These are phyloP conservation scores for Kluyveromyces wickerhamii DNA, from an alignment of 805 yeast genomes.

Conservation along the genomic window DNA sequence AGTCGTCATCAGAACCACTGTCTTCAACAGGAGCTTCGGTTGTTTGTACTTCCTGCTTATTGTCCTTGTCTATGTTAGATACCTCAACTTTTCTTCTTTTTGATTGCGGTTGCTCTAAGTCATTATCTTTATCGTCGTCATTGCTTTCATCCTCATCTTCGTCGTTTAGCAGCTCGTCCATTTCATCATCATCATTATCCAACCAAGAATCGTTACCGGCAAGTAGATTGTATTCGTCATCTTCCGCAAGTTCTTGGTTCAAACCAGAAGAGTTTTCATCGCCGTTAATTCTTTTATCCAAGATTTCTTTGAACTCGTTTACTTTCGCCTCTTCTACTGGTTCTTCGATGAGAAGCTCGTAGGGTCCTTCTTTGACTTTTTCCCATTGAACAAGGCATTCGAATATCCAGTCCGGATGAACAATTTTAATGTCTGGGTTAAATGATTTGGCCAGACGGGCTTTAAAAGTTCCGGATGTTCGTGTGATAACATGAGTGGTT, in stretches of 20 bases:
- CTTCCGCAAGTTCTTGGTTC: conserved; percentile 12
- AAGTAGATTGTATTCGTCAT: conserved; percentile 17
- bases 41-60: not conserved
- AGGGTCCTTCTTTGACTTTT: conserved; percentile 55
- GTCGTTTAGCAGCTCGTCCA: conserved; percentile 25
- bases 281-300: conserved; percentile 23
- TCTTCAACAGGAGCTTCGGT: conserved; percentile 6
- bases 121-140: conserved; percentile 7
- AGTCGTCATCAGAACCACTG: conserved; percentile 10
- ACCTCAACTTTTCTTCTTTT: conserved; percentile 1
- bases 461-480: conserved; percentile 72
- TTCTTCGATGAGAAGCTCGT: conserved; percentile 43
- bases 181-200: conserved; percentile 27
- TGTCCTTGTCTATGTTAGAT: too few relatives aligned
- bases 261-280: conserved; percentile 11
- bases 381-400: conserved; percentile 77
- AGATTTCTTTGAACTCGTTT: conserved; percentile 25
- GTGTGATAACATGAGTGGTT: conserved; percentile 86
- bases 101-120: conserved; percentile 2
- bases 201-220: conserved; percentile 29
- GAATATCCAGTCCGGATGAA: conserved; percentile 88
- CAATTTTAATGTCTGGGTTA: conserved; percentile 62
- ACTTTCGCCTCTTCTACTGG: conserved; percentile 38
- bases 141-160: conserved; percentile 17
- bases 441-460: conserved; percentile 68